Evolutionary conservation across 148 eudicot species (phyloP).

Genomic region (Amaranthus cruentus): DNA sequence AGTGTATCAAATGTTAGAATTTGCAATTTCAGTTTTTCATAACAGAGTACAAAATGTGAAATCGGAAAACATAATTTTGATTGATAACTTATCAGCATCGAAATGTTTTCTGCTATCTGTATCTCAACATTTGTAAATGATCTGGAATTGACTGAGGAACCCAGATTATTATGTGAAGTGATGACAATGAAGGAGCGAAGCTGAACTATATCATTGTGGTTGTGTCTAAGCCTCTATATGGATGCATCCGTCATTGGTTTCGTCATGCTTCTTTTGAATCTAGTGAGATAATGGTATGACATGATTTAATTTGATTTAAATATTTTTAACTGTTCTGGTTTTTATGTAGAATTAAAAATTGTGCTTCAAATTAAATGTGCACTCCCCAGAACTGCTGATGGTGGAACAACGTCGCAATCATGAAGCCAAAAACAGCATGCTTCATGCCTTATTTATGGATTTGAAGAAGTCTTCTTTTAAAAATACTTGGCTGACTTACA

Average conservation of each 20-base stretch:
- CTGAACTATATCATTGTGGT: background rate
- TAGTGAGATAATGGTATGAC: background rate
- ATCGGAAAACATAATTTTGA: background rate
- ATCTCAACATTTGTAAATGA: background rate
- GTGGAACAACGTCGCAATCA: slow-evolving; percentile 8
- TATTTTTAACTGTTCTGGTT: background rate
- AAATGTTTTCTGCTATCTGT: background rate
- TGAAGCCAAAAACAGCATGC: slow-evolving; percentile 24
- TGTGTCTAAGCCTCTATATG: background rate
- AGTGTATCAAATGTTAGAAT: background rate
- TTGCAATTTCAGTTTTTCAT: background rate
- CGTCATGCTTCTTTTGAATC: background rate
- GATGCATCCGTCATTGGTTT: slow-evolving; percentile 4
- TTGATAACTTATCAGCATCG: background rate
- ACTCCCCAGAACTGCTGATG: slow-evolving; percentile 5
- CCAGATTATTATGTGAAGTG: background rate
- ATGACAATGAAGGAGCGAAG: slow-evolving; percentile 7
- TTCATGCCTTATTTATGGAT: slow-evolving; percentile 26
- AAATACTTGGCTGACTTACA: background rate
- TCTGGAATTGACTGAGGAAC: background rate
- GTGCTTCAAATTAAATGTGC: slow-evolving; percentile 5
- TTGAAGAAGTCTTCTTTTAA: background rate
- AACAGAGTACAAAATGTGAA: background rate
- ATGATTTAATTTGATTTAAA: background rate
- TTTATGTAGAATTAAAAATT: background rate